Conservation (phyloP, 2,329 filamentous ascomycete genomes). For the Rhexocercosporidium sp. region DNA sequence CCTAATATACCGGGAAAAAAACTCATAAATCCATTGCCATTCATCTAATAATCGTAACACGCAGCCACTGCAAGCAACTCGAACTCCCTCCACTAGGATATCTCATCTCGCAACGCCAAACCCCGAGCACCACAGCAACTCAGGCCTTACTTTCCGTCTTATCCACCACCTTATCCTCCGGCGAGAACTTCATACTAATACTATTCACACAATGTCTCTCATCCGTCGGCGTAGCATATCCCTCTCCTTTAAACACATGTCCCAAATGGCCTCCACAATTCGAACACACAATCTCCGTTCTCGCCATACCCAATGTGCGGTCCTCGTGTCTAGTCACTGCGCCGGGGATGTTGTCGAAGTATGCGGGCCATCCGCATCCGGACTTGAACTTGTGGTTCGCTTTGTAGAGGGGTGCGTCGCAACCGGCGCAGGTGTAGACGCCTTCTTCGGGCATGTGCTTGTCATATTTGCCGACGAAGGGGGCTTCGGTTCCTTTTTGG, state of each 20-base stretch:
- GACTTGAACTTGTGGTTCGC: conserved; percentile 95
- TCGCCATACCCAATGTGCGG: conserved; percentile 75
- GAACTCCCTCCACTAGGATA: neutral
- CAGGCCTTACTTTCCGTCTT: conserved; percentile 48
- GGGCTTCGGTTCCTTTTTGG: conserved; percentile 86
- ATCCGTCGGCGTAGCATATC: conserved; percentile 83
- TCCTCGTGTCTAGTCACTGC: conserved; percentile 86
- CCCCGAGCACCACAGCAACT: neutral
- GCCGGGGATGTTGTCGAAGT: conserved; percentile 93
- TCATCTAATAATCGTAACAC: neutral
- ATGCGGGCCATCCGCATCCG: conserved; percentile 96
- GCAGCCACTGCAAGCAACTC: neutral
- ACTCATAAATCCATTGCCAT: neutral
- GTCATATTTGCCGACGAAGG: conserved; percentile 83
- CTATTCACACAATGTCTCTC: conserved; percentile 98
- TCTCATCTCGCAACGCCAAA: conserved; percentile 53
- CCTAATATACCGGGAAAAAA: neutral
- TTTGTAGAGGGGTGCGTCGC: conserved; percentile 87
- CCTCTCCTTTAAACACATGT: conserved; percentile 91
- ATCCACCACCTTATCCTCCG: conserved; percentile 61
- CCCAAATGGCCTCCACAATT: conserved; percentile 94
- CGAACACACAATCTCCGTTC: conserved; percentile 92
- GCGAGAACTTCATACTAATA: conserved; percentile 81
- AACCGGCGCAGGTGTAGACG: conserved; percentile 87
- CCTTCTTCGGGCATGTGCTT: conserved; percentile 80